These are phyloP conservation scores for Pleurotus eryngii DNA, from an alignment of 768 basidiomycete species.

Conservation along the genomic window DNA sequence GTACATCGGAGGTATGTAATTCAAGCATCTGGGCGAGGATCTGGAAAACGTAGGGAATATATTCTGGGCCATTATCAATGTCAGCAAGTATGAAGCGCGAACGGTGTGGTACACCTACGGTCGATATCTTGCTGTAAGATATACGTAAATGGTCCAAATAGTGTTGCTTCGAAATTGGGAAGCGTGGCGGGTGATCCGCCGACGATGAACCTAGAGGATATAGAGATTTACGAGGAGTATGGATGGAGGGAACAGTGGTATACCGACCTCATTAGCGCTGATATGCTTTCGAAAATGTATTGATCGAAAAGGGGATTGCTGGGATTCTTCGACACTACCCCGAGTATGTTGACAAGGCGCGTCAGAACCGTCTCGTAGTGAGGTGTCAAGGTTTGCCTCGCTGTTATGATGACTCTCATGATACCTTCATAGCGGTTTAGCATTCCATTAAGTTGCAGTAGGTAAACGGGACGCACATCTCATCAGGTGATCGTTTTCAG, in stretches of 20 bases:
- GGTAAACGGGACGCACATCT: constrained; percentile 60
- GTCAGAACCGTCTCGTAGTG: constrained; percentile 60
- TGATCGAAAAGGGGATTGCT: constrained; percentile 98
- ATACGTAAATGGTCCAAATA: constrained; percentile 85
- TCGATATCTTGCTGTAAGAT: constrained; percentile 93
- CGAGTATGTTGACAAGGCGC: constrained; percentile 80
- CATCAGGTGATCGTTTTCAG: constrained; percentile 98
- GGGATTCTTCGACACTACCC: constrained; percentile 90
- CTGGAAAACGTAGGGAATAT: constrained; percentile 97
- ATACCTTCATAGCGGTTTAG: constrained; percentile 51
- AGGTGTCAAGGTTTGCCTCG: constrained; percentile 72
- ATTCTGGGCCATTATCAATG: constrained; percentile 53
- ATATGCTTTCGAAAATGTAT: constrained; percentile 93
- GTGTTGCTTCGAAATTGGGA: constrained; percentile 68
- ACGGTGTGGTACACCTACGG: constrained; percentile 45
- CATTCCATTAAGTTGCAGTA: constrained; percentile 1
- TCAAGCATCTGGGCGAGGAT: constrained; percentile 95
- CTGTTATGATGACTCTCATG: constrained; percentile 92
- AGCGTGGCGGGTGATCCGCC: constrained; percentile 65
- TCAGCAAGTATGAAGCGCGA: constrained; percentile 1
- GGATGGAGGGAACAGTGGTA: neutral
- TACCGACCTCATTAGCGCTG: constrained; percentile 84
- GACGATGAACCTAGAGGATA: constrained; percentile 66
- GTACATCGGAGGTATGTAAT: constrained; percentile 62
- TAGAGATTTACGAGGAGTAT: neutral